Percentiles rank a stretch among this genome's conserved stretches.
Conservation (phyloP, 2,329 filamentous ascomycete species). For the Epichloe glyceriae region DNA sequence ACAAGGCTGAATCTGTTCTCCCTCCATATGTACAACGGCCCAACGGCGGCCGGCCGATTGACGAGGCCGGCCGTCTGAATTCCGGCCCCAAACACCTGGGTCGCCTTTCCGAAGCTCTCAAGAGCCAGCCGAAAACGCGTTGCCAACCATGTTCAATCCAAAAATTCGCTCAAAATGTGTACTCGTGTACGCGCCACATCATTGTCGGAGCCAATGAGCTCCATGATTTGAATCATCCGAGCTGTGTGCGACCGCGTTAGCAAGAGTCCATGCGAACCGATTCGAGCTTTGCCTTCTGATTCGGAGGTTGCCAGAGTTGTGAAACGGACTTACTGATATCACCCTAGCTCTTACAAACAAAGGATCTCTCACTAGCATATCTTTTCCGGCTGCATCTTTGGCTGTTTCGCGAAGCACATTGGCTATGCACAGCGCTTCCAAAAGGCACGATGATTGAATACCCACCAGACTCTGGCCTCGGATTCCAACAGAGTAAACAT, state of each 20-base stretch:
- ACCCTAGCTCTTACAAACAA: slow-evolving; percentile 44
- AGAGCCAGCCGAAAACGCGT: not conserved
- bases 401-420: slow-evolving; percentile 41
- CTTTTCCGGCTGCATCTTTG: slow-evolving; percentile 31
- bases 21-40: too few species aligned
- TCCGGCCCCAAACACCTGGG: not conserved
- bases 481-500: slow-evolving; percentile 54
- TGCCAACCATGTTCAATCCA: slow-evolving; percentile 15
- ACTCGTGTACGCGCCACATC: slow-evolving; percentile 47
- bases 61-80: too few species aligned
- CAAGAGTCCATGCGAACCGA: not conserved
- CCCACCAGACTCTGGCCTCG: slow-evolving; percentile 74
- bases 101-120: not conserved
- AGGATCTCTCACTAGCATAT: slow-evolving; percentile 37
- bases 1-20: too few species aligned
- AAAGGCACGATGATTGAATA: slow-evolving; percentile 71
- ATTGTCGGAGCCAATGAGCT: slow-evolving; percentile 43
- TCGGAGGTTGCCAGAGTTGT: not conserved
- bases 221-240: slow-evolving; percentile 52
- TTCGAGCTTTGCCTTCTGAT: not conserved
- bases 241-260: slow-evolving; percentile 21
- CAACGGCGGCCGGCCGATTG: too few species aligned
- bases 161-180: slow-evolving; percentile 42
- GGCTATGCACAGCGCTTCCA: slow-evolving; percentile 60
- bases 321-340: slow-evolving; percentile 42